phyloP scores from a whole-genome alignment of 805 yeast species.

The Vanderwaltozyma tropicalis region DNA sequence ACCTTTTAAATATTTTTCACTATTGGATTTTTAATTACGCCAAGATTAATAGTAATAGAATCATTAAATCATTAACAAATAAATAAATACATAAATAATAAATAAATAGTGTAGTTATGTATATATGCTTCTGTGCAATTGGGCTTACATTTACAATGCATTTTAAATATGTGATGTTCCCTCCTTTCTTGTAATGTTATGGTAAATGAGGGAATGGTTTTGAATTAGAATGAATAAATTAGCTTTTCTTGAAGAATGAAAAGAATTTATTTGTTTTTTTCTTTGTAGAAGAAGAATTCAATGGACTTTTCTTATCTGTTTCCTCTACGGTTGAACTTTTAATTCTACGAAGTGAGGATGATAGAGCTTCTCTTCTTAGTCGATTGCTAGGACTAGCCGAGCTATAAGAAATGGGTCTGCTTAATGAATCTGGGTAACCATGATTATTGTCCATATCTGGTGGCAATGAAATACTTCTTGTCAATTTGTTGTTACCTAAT shows the following conservation, averaged over 20 bases:
- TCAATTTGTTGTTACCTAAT: constrained; percentile 5
- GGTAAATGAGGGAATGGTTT: no score
- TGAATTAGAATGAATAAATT: not conserved
- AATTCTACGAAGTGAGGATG: constrained; percentile 10
- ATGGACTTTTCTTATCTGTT: constrained; percentile 9
- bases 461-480: not conserved
- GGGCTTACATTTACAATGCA: no score
- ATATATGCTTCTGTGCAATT: no score
- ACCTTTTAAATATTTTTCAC: no score
- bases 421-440: not conserved
- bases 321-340: constrained; percentile 11
- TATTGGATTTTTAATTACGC: no score
- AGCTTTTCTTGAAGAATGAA: constrained; percentile 2
- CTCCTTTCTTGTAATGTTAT: no score
- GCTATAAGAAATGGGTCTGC: not conserved
- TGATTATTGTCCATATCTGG: constrained; percentile 1
- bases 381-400: not conserved
- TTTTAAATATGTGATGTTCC: no score
- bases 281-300: constrained; percentile 4
- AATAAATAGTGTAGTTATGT: no score
- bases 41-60: no score
- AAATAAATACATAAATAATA: no score
- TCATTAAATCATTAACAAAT: no score
- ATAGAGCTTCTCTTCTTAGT: not conserved
- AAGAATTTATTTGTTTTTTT: constrained; percentile 6